A percentile compares a stretch with the other conserved stretches of the same genome.
Conservation (phyloP, 495 filamentous ascomycete species). For the Hypoxylon trugodes region DNA sequence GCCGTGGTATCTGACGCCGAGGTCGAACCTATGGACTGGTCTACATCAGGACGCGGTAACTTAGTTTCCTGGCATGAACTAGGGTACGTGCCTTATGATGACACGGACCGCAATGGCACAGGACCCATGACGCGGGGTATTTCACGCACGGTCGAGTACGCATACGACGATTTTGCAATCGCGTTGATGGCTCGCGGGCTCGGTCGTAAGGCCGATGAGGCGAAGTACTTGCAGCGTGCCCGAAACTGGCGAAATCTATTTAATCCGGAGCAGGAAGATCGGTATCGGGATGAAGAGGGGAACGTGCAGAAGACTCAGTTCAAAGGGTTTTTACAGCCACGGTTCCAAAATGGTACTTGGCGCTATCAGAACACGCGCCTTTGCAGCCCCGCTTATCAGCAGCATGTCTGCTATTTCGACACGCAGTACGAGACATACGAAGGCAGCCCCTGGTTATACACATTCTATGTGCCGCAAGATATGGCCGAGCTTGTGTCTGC, state of each 20-base stretch:
- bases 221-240: slow-evolving; percentile 66
- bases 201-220: slow-evolving; percentile 55
- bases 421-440: slow-evolving; percentile 76
- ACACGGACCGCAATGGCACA: slow-evolving; percentile 66
- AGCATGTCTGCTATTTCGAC: slow-evolving; percentile 61
- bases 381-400: slow-evolving; percentile 61
- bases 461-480: slow-evolving; percentile 76
- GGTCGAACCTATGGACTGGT: slow-evolving; percentile 70
- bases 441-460: slow-evolving; percentile 74
- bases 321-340: slow-evolving; percentile 73
- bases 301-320: slow-evolving; percentile 54
- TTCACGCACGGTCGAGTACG: slow-evolving; percentile 75
- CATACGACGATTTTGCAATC: slow-evolving; percentile 74
- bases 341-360: slow-evolving; percentile 69
- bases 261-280: slow-evolving; percentile 53
- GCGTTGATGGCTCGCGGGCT: slow-evolving; percentile 63
- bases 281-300: slow-evolving; percentile 38
- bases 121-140: slow-evolving; percentile 69
- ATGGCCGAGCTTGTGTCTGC: slow-evolving; percentile 66
- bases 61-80: slow-evolving; percentile 67
- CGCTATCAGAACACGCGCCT: slow-evolving; percentile 71
- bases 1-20: slow-evolving; percentile 77
- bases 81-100: slow-evolving; percentile 69
- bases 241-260: slow-evolving; percentile 66
- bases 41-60: slow-evolving; percentile 69